These are phyloP conservation scores for Graphilbum fragrans DNA, from an alignment of 2,329 filamentous ascomycete genomes.

Conservation along the genomic window DNA sequence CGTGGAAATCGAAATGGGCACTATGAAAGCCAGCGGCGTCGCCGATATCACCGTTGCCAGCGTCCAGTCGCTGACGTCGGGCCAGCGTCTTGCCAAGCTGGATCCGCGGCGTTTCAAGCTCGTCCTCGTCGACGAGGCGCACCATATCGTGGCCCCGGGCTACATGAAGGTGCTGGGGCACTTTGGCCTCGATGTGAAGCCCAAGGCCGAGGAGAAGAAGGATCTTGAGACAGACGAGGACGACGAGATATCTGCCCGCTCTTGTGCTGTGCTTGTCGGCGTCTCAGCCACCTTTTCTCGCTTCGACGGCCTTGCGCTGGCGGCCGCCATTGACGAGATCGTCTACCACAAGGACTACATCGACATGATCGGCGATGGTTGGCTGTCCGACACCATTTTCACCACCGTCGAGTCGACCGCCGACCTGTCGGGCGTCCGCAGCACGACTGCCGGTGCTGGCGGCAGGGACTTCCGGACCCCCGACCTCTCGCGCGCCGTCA, in stretches of 20 bases:
- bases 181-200: conserved; percentile 51
- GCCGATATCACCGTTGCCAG: conserved; percentile 94
- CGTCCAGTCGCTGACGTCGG: conserved; percentile 70
- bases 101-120: conserved; percentile 74
- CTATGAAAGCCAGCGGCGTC: conserved; percentile 57
- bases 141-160: conserved; percentile 80
- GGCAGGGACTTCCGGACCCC: conserved; percentile 70
- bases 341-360: conserved; percentile 77
- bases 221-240: conserved; percentile 8
- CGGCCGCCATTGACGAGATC: conserved; percentile 82
- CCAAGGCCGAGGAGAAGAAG: conserved; percentile 9
- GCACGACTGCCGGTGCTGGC: conserved; percentile 29
- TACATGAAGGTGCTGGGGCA: conserved; percentile 69
- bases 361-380: conserved; percentile 70
- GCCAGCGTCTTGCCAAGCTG: conserved; percentile 69
- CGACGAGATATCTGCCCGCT: too few relatives aligned
- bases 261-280: conserved; percentile 53
- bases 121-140: conserved; percentile 87
- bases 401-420: conserved; percentile 80
- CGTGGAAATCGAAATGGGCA: conserved; percentile 89
- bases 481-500: conserved; percentile 72
- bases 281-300: conserved; percentile 68
- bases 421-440: conserved; percentile 61
- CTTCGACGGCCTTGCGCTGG: conserved; percentile 73
- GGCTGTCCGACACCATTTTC: conserved; percentile 85